Evolutionary conservation across 768 basidiomycete genomes (phyloP).

Genomic region (Agrocybe praecox): DNA sequence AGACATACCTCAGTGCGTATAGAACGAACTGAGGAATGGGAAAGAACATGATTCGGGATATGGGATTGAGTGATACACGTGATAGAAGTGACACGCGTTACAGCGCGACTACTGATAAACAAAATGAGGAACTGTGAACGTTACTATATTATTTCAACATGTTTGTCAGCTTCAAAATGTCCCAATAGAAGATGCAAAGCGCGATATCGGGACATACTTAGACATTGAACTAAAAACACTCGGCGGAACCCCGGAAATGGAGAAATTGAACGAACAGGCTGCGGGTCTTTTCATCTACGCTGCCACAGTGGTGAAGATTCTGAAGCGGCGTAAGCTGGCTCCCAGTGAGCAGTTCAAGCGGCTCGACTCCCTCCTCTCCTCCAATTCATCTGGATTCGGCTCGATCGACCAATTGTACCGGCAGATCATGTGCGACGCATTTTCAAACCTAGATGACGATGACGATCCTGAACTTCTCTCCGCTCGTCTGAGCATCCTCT

Average conservation of each 20-base stretch:
- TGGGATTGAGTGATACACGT: too few species aligned
- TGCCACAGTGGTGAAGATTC: constrained; percentile 22
- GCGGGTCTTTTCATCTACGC: constrained; percentile 28
- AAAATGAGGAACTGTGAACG: too few species aligned
- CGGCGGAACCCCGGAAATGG: constrained; percentile 1
- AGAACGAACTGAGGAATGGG: too few species aligned
- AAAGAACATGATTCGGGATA: too few species aligned
- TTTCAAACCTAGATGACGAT: constrained; percentile 12
- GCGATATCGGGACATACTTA: constrained; percentile 5
- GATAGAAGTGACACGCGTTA: too few species aligned
- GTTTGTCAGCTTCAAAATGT: constrained; percentile 13
- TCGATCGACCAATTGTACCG: constrained; percentile 16
- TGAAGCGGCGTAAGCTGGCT: constrained; percentile 1
- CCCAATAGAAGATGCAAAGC: constrained; percentile 3
- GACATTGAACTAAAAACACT: neutral
- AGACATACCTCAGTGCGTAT: too few species aligned
- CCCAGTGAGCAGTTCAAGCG: constrained; percentile 1
- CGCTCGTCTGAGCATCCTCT: constrained; percentile 15
- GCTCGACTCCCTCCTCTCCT: constrained; percentile 5
- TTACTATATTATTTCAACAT: too few species aligned
- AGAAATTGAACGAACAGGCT: constrained; percentile 12
- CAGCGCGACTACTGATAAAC: too few species aligned
- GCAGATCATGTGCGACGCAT: constrained; percentile 16
- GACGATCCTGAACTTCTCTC: constrained; percentile 1
- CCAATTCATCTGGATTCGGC: neutral